phyloP scores from a whole-genome alignment of 305 asterid species.

The Fraxinus velutina region DNA sequence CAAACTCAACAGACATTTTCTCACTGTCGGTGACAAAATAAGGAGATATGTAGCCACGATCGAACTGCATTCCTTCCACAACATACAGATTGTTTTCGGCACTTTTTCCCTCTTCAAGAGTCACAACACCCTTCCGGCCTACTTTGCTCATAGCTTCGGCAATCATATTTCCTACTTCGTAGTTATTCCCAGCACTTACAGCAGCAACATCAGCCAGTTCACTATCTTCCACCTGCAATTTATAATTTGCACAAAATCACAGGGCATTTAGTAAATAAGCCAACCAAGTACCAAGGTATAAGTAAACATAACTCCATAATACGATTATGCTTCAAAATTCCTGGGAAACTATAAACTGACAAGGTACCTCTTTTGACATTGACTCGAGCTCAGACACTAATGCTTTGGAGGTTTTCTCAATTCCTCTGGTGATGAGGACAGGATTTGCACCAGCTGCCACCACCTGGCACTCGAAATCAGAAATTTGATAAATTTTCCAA shows the following conservation, averaged over 20 bases:
- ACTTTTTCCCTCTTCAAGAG: constrained; percentile 49
- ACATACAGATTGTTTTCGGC: constrained; percentile 43
- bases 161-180: constrained; percentile 49
- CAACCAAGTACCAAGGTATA: background rate
- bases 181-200: constrained; percentile 60
- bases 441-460: constrained; percentile 99
- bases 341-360: background rate
- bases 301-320: background rate
- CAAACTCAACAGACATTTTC: constrained; percentile 47
- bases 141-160: constrained; percentile 54
- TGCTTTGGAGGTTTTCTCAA: constrained; percentile 86
- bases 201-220: constrained; percentile 95
- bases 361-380: constrained; percentile 77
- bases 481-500: background rate
- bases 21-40: constrained; percentile 49
- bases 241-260: background rate
- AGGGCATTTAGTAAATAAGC: background rate
- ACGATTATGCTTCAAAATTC: background rate
- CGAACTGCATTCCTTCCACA: constrained; percentile 57
- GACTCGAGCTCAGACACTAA: constrained; percentile 72
- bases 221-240: constrained; percentile 72
- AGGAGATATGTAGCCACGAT: constrained; percentile 50
- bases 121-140: constrained; percentile 51
- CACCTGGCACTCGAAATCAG: constrained; percentile 43
- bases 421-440: constrained; percentile 86